Percentiles rank a stretch among this genome's conserved stretches.
Conservation (phyloP, 148 eudicot species). For the Talinum fruticosum region DNA sequence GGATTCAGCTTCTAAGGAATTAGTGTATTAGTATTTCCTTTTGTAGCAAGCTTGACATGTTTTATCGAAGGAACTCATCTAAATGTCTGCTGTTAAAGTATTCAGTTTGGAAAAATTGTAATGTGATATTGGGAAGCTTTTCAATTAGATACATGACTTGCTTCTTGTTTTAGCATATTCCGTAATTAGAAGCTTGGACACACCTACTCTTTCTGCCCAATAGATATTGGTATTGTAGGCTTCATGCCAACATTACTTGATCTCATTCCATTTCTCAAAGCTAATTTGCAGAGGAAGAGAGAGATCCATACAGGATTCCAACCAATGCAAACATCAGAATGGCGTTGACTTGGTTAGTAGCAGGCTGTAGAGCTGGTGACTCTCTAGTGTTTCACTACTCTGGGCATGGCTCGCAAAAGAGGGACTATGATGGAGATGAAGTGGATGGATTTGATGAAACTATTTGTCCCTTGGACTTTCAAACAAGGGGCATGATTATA, state of each 20-base stretch:
- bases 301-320: slow-evolving; percentile 78
- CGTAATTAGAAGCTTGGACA: background rate
- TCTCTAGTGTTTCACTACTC: slow-evolving; percentile 91
- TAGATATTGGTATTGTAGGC: background rate
- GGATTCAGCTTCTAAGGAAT: background rate
- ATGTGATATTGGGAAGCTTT: background rate
- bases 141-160: background rate
- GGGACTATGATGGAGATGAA: slow-evolving; percentile 70
- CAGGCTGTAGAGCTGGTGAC: slow-evolving; percentile 86
- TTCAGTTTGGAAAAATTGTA: background rate
- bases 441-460: slow-evolving; percentile 95
- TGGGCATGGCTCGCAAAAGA: slow-evolving; percentile 88
- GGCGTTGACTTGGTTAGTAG: slow-evolving; percentile 90
- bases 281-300: slow-evolving; percentile 79
- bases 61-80: background rate
- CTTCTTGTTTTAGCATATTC: background rate
- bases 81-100: background rate
- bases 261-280: slow-evolving; percentile 18
- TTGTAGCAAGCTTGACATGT: background rate
- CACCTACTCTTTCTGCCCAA: background rate
- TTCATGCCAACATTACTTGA: background rate
- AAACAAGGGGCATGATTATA: slow-evolving; percentile 86
- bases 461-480: slow-evolving; percentile 88
- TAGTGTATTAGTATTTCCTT: background rate
- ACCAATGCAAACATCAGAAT: slow-evolving; percentile 73